phyloP scores from a whole-genome alignment of 495 filamentous ascomycete species.

The Rusavskia elegans region DNA sequence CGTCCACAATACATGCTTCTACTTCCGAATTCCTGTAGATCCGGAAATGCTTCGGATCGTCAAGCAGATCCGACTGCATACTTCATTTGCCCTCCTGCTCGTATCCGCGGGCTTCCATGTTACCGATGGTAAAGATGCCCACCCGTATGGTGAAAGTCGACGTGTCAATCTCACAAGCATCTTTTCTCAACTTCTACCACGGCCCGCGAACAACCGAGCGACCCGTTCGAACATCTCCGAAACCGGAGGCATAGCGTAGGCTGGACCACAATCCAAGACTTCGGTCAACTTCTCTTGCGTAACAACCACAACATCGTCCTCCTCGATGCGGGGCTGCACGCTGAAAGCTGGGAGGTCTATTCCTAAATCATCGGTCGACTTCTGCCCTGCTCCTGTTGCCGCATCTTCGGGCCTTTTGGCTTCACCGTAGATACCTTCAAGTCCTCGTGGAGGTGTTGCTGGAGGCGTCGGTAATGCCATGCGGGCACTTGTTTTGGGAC shows the following conservation, averaged over 20 bases:
- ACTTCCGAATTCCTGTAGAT: no score
- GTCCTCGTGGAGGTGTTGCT: conserved; percentile 29
- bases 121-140: no score
- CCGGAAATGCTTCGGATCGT: no score
- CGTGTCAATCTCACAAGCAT: no score
- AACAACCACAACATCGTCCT: conserved; percentile 34
- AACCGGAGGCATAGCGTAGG: conserved; percentile 63
- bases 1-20: no score
- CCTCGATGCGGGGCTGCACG: conserved; percentile 14
- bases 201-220: conserved; percentile 20
- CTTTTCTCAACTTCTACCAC: not conserved
- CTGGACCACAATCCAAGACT: conserved; percentile 57
- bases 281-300: conserved; percentile 49
- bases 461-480: conserved; percentile 26
- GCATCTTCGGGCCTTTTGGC: conserved; percentile 13
- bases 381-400: not conserved
- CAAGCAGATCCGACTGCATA: no score
- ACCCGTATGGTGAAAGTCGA: no score
- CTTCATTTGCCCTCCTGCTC: no score
- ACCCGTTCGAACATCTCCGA: conserved; percentile 66
- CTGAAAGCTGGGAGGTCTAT: conserved; percentile 13
- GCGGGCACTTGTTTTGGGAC: conserved; percentile 20
- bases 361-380: not conserved
- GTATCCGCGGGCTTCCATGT: no score
- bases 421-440: conserved; percentile 31